Evolutionary conservation across 139 green algal species (phyloP), one percentile per base, ranked within the genome.

Genomic region (Ettlia oleoabundans): DNA sequence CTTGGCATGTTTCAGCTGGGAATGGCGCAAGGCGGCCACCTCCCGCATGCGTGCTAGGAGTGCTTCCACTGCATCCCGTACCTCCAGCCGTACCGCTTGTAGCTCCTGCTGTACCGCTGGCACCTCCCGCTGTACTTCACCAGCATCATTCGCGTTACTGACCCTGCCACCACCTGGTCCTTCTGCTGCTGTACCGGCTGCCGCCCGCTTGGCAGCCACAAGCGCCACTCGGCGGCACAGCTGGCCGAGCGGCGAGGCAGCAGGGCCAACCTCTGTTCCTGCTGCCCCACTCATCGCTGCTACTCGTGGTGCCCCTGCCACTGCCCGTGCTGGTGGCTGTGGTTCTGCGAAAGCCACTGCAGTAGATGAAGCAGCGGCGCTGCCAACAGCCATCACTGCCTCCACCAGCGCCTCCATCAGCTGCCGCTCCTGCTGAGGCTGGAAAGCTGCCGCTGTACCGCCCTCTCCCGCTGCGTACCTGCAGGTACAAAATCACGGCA

Each of bases 371-470:
- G n/a, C n/a, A n/a, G n/a, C n/a, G n/a, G n/a, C n/a, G n/a, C n/a
- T n/a, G n/a, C n/a, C n/a, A n/a, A n/a, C n/a, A n/a, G n/a, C 38
- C 47, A 82, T 33, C 24, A 90, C 30, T 26, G 85, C 85, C 0
- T 83, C 63, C 2, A 69, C 69, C 61, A 91, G 64, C 52, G 81
- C 78, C 28, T 63, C 51, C 18, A 15, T 37, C 24, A 91, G 62
- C 47, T 71, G 37, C 35, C 26, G 32, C 30, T 88, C 81, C 37
- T 88, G 67, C 15, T 42, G 62, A 1, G 85, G 67, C 21, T 76
- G 66, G 15, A 91, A 72, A 51, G 76, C 33, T 43, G 52, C 18
- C 51, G 68, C 15, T 65, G 43, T 0, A 75, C 65, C 41, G 32
- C 77, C 74, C 7, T 42, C 37, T 3, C 35, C 35, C 65, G 35